These are phyloP conservation scores for Nicotiana knightiana DNA, from an alignment of 257 asterid species.

Conservation along the genomic window DNA sequence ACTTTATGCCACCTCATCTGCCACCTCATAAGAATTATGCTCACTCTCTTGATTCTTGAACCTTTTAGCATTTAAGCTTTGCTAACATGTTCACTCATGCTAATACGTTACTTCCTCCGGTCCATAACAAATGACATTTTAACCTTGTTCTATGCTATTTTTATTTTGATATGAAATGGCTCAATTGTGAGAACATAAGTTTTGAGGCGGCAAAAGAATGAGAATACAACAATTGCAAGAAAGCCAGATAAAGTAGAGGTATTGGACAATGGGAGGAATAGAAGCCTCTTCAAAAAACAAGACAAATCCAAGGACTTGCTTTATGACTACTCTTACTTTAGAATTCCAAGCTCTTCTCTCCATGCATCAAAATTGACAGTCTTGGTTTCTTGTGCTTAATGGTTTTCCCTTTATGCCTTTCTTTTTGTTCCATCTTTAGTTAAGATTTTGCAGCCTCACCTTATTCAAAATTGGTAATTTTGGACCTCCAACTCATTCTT, in stretches of 20 bases:
- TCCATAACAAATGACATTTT: too few species aligned
- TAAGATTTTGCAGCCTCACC: too few species aligned
- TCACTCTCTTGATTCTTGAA: neutral
- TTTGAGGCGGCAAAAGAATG: conserved; percentile 36
- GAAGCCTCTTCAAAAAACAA: conserved; percentile 18
- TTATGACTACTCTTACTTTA: conserved; percentile 49
- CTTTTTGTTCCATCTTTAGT: too few species aligned
- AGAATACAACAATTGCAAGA: conserved; percentile 51
- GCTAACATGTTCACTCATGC: neutral
- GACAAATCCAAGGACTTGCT: conserved; percentile 39
- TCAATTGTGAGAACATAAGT: neutral
- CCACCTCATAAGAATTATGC: neutral
- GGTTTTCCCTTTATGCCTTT: conserved; percentile 47
- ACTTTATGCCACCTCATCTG: neutral
- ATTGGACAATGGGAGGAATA: conserved; percentile 16
- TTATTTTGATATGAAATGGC: neutral
- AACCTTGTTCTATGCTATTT: too few species aligned
- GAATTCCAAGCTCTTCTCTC: conserved; percentile 55
- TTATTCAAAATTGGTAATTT: too few species aligned
- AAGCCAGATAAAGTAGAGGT: conserved; percentile 41
- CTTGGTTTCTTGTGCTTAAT: conserved; percentile 62
- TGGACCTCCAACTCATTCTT: too few species aligned
- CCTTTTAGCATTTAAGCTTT: neutral
- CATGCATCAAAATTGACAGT: conserved; percentile 40
- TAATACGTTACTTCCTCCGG: too few species aligned